Conservation (phyloP, 139 green algal species). For the Coelastrella sp. region DNA sequence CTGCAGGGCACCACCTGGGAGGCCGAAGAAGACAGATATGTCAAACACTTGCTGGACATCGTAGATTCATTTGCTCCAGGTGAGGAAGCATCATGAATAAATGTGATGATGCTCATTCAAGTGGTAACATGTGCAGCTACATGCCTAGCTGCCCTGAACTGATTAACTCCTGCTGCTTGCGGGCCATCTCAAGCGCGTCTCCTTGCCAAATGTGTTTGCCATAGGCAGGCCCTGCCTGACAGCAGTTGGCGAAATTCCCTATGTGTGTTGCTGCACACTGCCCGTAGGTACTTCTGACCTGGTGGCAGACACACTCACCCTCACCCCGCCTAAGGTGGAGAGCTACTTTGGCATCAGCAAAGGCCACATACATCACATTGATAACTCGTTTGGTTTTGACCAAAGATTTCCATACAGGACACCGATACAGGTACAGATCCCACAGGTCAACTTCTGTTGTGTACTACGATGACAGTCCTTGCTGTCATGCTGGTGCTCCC, state of each 20-base stretch:
- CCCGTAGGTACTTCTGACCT: conserved; percentile 57
- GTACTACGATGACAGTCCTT: no score
- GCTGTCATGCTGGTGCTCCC: no score
- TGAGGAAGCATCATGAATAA: background rate
- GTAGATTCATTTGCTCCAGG: conserved; percentile 64
- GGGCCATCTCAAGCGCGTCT: no score
- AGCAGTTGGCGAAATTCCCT: background rate
- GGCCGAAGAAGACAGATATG: conserved; percentile 57
- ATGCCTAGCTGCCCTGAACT: no score
- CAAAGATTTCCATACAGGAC: conserved; percentile 67
- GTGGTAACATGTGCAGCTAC: no score
- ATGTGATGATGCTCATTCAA: no score
- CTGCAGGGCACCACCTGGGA: conserved; percentile 61
- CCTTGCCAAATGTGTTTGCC: no score
- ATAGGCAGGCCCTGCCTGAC: no score
- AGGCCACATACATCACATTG: conserved; percentile 76
- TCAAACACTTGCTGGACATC: conserved; percentile 58
- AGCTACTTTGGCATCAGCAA: conserved; percentile 69
- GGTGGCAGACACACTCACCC: conserved; percentile 64
- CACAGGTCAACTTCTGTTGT: no score
- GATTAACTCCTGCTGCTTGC: no score
- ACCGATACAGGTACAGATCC: conserved; percentile 15
- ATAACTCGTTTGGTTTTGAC: conserved; percentile 67
- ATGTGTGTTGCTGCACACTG: background rate
- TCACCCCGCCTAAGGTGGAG: conserved; percentile 68